Conservation (phyloP, 495 filamentous ascomycete species). For the Thermothielavioides terrestris region DNA sequence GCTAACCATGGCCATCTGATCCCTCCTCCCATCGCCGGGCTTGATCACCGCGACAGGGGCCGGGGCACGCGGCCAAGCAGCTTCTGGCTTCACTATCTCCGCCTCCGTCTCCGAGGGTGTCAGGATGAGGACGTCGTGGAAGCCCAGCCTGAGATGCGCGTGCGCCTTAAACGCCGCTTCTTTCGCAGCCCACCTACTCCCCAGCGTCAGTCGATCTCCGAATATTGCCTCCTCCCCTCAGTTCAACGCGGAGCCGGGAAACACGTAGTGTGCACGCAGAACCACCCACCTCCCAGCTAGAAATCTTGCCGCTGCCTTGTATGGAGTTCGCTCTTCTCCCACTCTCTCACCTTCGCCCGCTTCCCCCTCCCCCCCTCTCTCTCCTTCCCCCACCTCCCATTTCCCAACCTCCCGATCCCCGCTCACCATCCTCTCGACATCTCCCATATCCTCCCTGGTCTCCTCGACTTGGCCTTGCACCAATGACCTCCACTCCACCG, state of each 20-base stretch:
- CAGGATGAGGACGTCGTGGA: conserved; percentile 40
- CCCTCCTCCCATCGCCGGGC: not conserved
- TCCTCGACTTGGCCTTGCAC: not conserved
- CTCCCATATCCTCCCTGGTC: not conserved
- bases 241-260: not conserved
- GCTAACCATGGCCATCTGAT: conserved; percentile 23
- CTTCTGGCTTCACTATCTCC: not conserved
- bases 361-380: not conserved
- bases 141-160: conserved; percentile 31
- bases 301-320: conserved; percentile 19
- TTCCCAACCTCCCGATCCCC: too few relatives aligned
- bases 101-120: not conserved
- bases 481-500: not conserved
- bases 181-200: conserved; percentile 37
- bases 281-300: conserved; percentile 44
- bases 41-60: conserved; percentile 24
- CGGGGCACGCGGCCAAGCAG: not conserved
- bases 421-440: not conserved
- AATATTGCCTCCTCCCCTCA: too few relatives aligned
- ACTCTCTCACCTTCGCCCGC: not conserved
- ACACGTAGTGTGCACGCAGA: too few relatives aligned
- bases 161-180: conserved; percentile 58
- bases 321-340: not conserved
- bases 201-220: too few relatives aligned
- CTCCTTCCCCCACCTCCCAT: too few relatives aligned